Evolutionary conservation across 768 basidiomycete genomes (phyloP).

Genomic region (Collybia mongolica): DNA sequence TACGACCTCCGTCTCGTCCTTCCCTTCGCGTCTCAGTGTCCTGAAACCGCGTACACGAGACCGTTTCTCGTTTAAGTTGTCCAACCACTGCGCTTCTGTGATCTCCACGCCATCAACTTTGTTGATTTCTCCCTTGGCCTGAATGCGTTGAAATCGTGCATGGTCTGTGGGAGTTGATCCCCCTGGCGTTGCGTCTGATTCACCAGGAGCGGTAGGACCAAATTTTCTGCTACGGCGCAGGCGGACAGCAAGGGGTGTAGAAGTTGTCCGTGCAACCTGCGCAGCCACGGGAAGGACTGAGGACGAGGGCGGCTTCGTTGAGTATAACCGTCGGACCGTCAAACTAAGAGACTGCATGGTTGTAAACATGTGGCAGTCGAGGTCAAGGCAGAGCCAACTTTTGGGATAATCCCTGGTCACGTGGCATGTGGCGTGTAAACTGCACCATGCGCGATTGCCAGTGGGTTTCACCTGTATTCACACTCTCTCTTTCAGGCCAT

Average conservation of each 20-base stretch:
- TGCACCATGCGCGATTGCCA: neutral
- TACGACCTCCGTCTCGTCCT: slow-evolving; percentile 51
- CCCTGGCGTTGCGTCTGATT: slow-evolving; percentile 46
- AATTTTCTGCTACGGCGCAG: slow-evolving; percentile 59
- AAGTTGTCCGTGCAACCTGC: slow-evolving; percentile 61
- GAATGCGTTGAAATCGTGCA: slow-evolving; percentile 57
- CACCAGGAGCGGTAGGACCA: slow-evolving; percentile 28
- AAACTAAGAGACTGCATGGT: slow-evolving; percentile 34
- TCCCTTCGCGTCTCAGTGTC: slow-evolving; percentile 34
- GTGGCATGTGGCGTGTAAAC: slow-evolving; percentile 9
- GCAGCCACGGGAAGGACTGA: slow-evolving; percentile 34
- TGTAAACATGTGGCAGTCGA: neutral
- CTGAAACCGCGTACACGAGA: slow-evolving; percentile 68
- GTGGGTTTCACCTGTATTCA: neutral
- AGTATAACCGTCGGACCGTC: slow-evolving; percentile 33
- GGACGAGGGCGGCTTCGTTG: slow-evolving; percentile 33
- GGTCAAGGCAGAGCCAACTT: neutral
- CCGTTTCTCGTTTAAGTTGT: slow-evolving; percentile 53
- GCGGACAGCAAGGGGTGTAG: slow-evolving; percentile 73
- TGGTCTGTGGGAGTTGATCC: slow-evolving; percentile 69
- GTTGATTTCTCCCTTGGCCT: slow-evolving; percentile 50
- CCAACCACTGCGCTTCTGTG: slow-evolving; percentile 60
- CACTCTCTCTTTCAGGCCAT: slow-evolving; percentile 3
- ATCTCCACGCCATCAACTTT: slow-evolving; percentile 32
- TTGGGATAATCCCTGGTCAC: slow-evolving; percentile 14